Percentiles rank a stretch among this genome's conserved stretches.
Conservation (phyloP, 2,329 filamentous ascomycete genomes). For the Celoporthe dispersa region DNA sequence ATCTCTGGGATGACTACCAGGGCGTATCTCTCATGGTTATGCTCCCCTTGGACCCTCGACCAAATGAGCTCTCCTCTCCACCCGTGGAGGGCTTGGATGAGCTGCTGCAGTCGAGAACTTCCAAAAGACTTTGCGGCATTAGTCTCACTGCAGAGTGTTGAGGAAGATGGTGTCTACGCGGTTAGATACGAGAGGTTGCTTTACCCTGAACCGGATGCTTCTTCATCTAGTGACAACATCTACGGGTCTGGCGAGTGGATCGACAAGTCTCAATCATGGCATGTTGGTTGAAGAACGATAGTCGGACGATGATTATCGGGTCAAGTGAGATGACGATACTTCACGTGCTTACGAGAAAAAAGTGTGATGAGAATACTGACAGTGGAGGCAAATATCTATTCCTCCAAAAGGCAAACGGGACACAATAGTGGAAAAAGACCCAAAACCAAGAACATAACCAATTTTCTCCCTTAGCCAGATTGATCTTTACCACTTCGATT, state of each 20-base stretch:
- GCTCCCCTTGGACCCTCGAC: not conserved
- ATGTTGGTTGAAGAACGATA: no score
- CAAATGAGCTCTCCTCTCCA: not conserved
- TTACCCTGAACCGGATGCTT: not conserved
- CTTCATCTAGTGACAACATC: not conserved
- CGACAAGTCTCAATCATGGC: no score
- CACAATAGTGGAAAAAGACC: no score
- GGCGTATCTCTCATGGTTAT: not conserved
- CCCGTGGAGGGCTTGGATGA: not conserved
- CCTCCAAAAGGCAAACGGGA: no score
- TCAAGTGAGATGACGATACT: no score
- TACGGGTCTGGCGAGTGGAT: not conserved
- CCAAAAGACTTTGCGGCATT: not conserved
- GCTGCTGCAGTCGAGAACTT: not conserved
- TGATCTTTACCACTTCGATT: not conserved
- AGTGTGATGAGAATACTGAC: no score
- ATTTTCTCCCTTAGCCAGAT: not conserved
- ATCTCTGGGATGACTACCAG: not conserved
- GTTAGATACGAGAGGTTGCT: not conserved
- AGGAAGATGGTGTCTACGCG: not conserved
- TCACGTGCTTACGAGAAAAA: no score
- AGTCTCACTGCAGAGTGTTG: not conserved
- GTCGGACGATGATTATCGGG: no score
- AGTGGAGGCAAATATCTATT: no score
- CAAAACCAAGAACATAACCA: not conserved